A percentile compares a stretch with the other conserved stretches of the same genome.
phyloP scores from a whole-genome alignment of 208 protist genomes.

The Spironucleus salmonicida region DNA sequence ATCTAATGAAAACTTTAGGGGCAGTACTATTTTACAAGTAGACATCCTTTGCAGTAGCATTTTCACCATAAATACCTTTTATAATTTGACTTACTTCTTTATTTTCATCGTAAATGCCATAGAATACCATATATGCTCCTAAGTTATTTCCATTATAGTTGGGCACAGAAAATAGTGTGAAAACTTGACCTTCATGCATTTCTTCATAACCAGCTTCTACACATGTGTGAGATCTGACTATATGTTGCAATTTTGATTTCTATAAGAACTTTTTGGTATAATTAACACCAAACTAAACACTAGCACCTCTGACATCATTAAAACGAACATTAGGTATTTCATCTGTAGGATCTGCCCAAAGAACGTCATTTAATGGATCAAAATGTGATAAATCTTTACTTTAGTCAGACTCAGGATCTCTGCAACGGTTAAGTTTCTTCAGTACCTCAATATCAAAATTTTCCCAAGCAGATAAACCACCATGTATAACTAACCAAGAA shows the following conservation, averaged over 20 bases:
- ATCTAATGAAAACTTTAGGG: neutral
- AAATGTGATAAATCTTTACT: neutral
- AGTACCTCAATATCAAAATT: neutral
- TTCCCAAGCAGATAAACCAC: slow-evolving; percentile 2
- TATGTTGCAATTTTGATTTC: neutral
- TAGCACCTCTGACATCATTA: slow-evolving; percentile 4
- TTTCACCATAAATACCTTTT: neutral
- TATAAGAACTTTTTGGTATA: neutral
- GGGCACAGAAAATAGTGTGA: slow-evolving; percentile 33
- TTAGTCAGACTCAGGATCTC: slow-evolving; percentile 14
- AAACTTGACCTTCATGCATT: neutral
- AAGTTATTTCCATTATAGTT: slow-evolving; percentile 15
- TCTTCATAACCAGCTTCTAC: slow-evolving; percentile 1
- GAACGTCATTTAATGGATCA: slow-evolving; percentile 22
- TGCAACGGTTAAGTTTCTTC: neutral
- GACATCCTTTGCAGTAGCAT: neutral
- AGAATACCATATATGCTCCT: slow-evolving; percentile 23
- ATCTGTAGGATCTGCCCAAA: slow-evolving; percentile 22
- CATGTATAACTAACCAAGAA: slow-evolving; percentile 2
- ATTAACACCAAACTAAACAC: neutral
- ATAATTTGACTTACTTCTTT: neutral
- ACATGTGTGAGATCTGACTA: slow-evolving; percentile 31
- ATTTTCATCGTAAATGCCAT: slow-evolving; percentile 22
- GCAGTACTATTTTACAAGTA: neutral
- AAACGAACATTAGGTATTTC: neutral